Percentiles rank a stretch among this genome's conserved stretches.
Evolutionary conservation across 805 yeast genomes (phyloP).

Genomic region (Kuraishia ogatae): DNA sequence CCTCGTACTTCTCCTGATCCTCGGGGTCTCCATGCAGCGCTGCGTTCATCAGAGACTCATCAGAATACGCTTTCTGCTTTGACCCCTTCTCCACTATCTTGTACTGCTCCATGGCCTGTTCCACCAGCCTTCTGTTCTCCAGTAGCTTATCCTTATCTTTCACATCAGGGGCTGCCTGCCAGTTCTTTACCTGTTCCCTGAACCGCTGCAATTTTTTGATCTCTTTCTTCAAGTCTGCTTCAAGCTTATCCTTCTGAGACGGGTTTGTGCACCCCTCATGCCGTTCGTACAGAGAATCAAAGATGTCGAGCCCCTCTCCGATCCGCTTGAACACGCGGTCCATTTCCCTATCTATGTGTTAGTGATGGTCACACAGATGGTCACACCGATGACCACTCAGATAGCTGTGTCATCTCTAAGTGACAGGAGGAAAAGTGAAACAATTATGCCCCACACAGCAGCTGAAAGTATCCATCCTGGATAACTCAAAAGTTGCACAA

Average conservation of each 20-base stretch:
- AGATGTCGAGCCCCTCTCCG: constrained; percentile 44
- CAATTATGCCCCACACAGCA: no score
- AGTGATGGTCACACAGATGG: neutral
- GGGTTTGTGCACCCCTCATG: constrained; percentile 38
- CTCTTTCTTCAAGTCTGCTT: constrained; percentile 48
- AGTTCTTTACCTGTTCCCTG: constrained; percentile 51
- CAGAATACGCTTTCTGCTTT: constrained; percentile 49
- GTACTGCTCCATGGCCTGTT: constrained; percentile 50
- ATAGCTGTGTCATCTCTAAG: no score
- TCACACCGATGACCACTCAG: no score
- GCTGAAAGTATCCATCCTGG: no score
- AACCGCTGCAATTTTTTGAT: constrained; percentile 50
- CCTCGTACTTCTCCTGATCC: constrained; percentile 69
- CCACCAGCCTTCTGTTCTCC: constrained; percentile 33
- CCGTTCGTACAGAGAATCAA: constrained; percentile 48
- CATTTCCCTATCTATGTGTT: constrained; percentile 31
- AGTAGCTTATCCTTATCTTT: constrained; percentile 35
- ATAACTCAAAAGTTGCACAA: no score
- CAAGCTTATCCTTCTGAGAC: constrained; percentile 49
- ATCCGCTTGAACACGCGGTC: constrained; percentile 57
- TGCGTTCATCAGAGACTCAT: constrained; percentile 42
- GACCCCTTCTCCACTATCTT: constrained; percentile 49
- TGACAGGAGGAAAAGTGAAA: no score
- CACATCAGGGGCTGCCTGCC: constrained; percentile 48
- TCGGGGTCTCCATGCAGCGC: constrained; percentile 39